Percentiles rank a stretch among this genome's conserved stretches.
Evolutionary conservation across 2,329 filamentous ascomycete species (phyloP).

Genomic region (Biscogniauxia marginata): DNA sequence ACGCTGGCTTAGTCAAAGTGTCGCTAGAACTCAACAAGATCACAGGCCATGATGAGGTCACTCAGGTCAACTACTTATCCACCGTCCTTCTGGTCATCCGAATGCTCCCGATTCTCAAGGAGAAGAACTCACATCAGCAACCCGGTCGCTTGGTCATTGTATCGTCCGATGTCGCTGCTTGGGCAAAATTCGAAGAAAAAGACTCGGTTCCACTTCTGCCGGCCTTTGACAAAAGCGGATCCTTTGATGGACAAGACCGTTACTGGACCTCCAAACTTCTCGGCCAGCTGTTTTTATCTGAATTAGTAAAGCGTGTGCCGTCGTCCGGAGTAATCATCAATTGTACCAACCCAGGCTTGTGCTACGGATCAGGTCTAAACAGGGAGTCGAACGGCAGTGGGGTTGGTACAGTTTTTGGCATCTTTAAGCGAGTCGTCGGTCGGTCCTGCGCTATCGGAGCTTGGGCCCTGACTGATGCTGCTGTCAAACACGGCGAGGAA

Average conservation of each 20-base stretch:
- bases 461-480: slow-evolving; percentile 10
- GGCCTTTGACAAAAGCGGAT: slow-evolving; percentile 1
- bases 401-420: not conserved
- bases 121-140: slow-evolving; percentile 9
- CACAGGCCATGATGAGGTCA: slow-evolving; percentile 38
- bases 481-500: slow-evolving; percentile 1
- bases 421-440: slow-evolving; percentile 3
- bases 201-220: not conserved
- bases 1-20: slow-evolving; percentile 23
- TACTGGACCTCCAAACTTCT: slow-evolving; percentile 22
- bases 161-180: slow-evolving; percentile 22
- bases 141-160: slow-evolving; percentile 19
- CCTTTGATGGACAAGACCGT: slow-evolving; percentile 11
- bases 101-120: slow-evolving; percentile 44
- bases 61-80: slow-evolving; percentile 52
- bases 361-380: no score
- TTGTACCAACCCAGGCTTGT: slow-evolving; percentile 16
- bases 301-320: slow-evolving; percentile 23
- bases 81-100: slow-evolving; percentile 48
- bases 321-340: slow-evolving; percentile 8
- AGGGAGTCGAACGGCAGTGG: no score
- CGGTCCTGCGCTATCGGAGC: slow-evolving; percentile 7
- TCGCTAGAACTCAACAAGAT: slow-evolving; percentile 1
- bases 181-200: slow-evolving; percentile 11
- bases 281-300: slow-evolving; percentile 25